Evolutionary conservation across 176 grass and related monocot genomes (phyloP).

Genomic region (Hordeum marinum): DNA sequence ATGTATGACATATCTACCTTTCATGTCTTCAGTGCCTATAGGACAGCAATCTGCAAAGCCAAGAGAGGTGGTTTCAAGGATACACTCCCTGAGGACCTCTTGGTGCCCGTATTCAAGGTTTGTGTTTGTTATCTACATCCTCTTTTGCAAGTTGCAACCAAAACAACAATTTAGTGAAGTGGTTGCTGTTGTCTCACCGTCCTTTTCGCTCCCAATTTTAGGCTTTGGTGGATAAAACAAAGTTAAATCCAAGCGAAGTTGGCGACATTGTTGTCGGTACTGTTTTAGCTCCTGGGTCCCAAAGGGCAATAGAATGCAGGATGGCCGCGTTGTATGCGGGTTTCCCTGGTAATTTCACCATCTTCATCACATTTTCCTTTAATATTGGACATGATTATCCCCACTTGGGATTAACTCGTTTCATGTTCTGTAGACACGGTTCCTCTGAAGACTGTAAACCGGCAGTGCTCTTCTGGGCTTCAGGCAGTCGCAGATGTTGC

Average conservation of each 20-base stretch:
- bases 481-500: constrained; percentile 94
- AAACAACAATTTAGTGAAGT: background rate
- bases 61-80: constrained; percentile 88
- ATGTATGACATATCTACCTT: constrained; percentile 8
- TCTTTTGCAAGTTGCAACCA: background rate
- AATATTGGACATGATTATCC: background rate
- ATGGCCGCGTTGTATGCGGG: constrained; percentile 86
- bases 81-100: constrained; percentile 74
- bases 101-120: constrained; percentile 83
- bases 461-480: constrained; percentile 92
- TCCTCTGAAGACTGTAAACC: constrained; percentile 89
- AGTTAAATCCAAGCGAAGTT: constrained; percentile 71
- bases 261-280: constrained; percentile 95
- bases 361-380: background rate
- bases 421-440: constrained; percentile 59
- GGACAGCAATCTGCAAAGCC: constrained; percentile 92
- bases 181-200: background rate
- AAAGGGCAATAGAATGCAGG: constrained; percentile 91
- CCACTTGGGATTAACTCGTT: constrained; percentile 17
- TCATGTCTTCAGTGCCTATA: constrained; percentile 66
- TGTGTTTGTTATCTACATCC: background rate
- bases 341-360: constrained; percentile 56
- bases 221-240: constrained; percentile 84
- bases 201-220: constrained; percentile 19
- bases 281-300: constrained; percentile 83